Conservation (phyloP, 2,329 filamentous ascomycete species). For the Fusarium brevicatenulatum region DNA sequence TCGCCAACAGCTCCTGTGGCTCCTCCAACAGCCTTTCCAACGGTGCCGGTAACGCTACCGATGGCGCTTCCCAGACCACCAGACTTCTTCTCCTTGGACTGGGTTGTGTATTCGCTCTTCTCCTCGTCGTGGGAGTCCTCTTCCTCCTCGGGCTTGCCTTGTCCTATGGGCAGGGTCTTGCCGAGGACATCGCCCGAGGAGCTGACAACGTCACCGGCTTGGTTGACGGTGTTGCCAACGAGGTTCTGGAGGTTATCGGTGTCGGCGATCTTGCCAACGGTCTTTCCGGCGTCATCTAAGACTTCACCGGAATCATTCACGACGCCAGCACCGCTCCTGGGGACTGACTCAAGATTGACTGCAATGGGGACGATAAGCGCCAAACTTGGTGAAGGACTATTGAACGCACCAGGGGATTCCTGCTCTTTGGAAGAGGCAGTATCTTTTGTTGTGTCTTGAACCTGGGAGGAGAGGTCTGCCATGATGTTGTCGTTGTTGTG, state of each 20-base stretch:
- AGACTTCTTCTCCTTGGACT: constrained; percentile 48
- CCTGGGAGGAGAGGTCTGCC: constrained; percentile 44
- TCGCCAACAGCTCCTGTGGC: constrained; percentile 22
- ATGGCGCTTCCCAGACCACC: constrained; percentile 40
- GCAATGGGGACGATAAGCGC: constrained; percentile 42
- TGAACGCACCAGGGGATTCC: constrained; percentile 47
- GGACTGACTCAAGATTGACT: constrained; percentile 47
- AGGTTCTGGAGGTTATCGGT: constrained; percentile 54
- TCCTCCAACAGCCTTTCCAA: constrained; percentile 13
- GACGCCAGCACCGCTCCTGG: constrained; percentile 53
- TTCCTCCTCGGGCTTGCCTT: constrained; percentile 41
- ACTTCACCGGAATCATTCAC: constrained; percentile 59
- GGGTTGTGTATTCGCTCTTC: constrained; percentile 54
- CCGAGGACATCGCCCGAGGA: constrained; percentile 55
- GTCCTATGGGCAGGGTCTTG: constrained; percentile 50
- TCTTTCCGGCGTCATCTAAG: constrained; percentile 56
- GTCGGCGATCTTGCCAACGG: constrained; percentile 55
- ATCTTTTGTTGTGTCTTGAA: constrained; percentile 47
- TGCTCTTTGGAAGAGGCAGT: constrained; percentile 40
- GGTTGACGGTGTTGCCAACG: constrained; percentile 53
- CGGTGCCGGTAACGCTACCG: constrained; percentile 15
- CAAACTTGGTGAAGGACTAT: constrained; percentile 35
- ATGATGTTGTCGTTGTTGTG: constrained; percentile 12
- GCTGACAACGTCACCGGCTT: constrained; percentile 50
- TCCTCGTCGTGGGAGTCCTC: constrained; percentile 38